These are phyloP conservation scores for Phytophthora sojae DNA, from an alignment of 352 stramenopile genomes.

Conservation along the genomic window DNA sequence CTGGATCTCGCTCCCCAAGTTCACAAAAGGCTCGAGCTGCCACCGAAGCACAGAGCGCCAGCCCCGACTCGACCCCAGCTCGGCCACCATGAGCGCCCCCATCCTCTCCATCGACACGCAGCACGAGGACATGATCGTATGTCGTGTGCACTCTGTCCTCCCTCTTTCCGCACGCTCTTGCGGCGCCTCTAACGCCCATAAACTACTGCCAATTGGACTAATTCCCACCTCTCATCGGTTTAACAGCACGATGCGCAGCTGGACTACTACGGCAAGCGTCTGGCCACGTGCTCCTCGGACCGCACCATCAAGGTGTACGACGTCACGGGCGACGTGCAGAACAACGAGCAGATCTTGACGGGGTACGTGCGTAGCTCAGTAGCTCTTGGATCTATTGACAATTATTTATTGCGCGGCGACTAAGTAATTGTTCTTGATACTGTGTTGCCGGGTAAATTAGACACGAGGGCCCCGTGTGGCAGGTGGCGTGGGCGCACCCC, in stretches of 20 bases:
- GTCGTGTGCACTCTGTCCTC: background rate
- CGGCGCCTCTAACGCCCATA: conserved; percentile 4
- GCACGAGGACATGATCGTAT: conserved; percentile 98
- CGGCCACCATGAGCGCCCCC: conserved; percentile 74
- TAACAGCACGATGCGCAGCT: conserved; percentile 97
- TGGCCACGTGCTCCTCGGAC: conserved; percentile 98
- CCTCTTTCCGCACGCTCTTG: background rate
- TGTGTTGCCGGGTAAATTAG: conserved; percentile 37
- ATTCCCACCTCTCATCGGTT: conserved; percentile 27
- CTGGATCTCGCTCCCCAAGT: conserved; percentile 6
- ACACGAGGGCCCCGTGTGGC: conserved; percentile 98
- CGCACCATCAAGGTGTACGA: conserved; percentile 98
- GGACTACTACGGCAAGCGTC: conserved; percentile 99
- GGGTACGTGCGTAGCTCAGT: conserved; percentile 61
- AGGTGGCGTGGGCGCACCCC: conserved; percentile 99
- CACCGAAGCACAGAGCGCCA: conserved; percentile 34
- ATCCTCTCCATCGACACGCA: conserved; percentile 96
- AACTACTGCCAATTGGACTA: conserved; percentile 5
- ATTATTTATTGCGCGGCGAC: background rate
- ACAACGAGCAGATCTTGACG: conserved; percentile 89
- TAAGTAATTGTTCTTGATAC: conserved; percentile 4
- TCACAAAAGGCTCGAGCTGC: conserved; percentile 12
- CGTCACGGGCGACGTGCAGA: conserved; percentile 91
- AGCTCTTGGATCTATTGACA: conserved; percentile 8
- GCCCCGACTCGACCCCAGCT: conserved; percentile 1